Conservation (phyloP, 768 basidiomycete genomes). For the Podaxis sp. region DNA sequence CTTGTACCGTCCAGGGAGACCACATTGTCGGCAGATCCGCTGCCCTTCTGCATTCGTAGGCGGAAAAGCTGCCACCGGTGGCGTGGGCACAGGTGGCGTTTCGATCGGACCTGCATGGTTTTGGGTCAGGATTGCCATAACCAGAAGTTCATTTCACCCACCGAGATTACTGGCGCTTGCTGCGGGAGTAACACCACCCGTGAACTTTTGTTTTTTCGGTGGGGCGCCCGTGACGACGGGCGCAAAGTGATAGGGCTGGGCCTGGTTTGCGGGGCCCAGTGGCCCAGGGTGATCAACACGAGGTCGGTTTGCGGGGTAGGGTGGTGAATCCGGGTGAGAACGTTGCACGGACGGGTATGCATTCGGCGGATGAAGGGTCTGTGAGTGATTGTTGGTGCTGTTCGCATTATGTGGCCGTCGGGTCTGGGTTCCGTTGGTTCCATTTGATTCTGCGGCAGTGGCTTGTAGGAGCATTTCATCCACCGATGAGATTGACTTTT, state of each 20-base stretch:
- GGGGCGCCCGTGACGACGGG: constrained; percentile 74
- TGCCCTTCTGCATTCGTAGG: constrained; percentile 62
- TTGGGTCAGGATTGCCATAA: not conserved
- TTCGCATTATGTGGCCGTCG: not conserved
- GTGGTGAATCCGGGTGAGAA: constrained; percentile 13
- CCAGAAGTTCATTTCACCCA: not conserved
- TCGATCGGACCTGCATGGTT: constrained; percentile 12
- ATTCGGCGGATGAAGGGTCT: not conserved
- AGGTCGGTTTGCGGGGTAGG: constrained; percentile 15
- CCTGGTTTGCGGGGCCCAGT: constrained; percentile 27
- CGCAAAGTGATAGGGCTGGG: constrained; percentile 57
- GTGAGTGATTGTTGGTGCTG: not conserved
- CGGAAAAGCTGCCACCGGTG: constrained; percentile 33
- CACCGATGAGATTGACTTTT: constrained; percentile 33
- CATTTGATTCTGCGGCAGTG: constrained; percentile 27
- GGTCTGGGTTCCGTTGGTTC: constrained; percentile 2
- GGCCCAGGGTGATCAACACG: constrained; percentile 12
- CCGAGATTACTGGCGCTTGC: constrained; percentile 14
- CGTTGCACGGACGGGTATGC: constrained; percentile 13
- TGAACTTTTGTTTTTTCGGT: constrained; percentile 60
- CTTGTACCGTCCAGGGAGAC: constrained; percentile 72
- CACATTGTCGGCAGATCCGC: constrained; percentile 76
- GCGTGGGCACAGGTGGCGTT: constrained; percentile 21
- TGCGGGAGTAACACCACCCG: constrained; percentile 18
- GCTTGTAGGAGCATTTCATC: constrained; percentile 46